phyloP scores from a whole-genome alignment of 805 yeast species.

The Blastobotrys americana region DNA sequence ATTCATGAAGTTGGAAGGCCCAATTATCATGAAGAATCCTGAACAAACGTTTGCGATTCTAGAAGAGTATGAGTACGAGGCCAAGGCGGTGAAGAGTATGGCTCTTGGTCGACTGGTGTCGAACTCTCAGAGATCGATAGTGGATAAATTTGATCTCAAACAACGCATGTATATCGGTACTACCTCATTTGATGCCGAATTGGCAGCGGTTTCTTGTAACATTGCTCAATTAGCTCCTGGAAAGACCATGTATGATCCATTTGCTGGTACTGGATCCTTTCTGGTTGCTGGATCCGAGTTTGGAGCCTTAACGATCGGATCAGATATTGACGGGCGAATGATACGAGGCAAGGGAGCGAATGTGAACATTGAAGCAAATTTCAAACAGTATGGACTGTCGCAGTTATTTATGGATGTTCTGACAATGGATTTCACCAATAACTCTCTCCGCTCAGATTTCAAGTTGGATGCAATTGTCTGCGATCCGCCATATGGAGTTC shows the following conservation, averaged over 20 bases:
- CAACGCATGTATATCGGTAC: conserved; percentile 88
- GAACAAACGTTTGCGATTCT: conserved; percentile 62
- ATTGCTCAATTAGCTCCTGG: conserved; percentile 66
- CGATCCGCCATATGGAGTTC: conserved; percentile 96
- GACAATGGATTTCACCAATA: conserved; percentile 93
- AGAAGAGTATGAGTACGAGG: conserved; percentile 54
- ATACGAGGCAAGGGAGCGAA: conserved; percentile 60
- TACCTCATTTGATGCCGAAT: conserved; percentile 92
- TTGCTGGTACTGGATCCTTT: conserved; percentile 95
- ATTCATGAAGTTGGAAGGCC: conserved; percentile 68
- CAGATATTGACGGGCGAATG: conserved; percentile 85
- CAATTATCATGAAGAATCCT: conserved; percentile 70
- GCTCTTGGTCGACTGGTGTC: conserved; percentile 77
- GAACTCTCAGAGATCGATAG: conserved; percentile 53
- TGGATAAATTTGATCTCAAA: conserved; percentile 75
- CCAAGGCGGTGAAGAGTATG: conserved; percentile 44
- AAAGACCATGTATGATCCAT: conserved; percentile 80
- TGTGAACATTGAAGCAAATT: conserved; percentile 52
- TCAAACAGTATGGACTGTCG: conserved; percentile 61
- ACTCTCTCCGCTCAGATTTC: conserved; percentile 60
- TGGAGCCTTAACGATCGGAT: conserved; percentile 75
- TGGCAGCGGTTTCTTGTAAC: conserved; percentile 80
- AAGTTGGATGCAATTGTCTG: conserved; percentile 75
- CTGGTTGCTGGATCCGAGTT: conserved; percentile 78
- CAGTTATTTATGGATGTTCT: conserved; percentile 61